phyloP scores from a whole-genome alignment of 768 basidiomycete genomes.

The Amanita thiersii region DNA sequence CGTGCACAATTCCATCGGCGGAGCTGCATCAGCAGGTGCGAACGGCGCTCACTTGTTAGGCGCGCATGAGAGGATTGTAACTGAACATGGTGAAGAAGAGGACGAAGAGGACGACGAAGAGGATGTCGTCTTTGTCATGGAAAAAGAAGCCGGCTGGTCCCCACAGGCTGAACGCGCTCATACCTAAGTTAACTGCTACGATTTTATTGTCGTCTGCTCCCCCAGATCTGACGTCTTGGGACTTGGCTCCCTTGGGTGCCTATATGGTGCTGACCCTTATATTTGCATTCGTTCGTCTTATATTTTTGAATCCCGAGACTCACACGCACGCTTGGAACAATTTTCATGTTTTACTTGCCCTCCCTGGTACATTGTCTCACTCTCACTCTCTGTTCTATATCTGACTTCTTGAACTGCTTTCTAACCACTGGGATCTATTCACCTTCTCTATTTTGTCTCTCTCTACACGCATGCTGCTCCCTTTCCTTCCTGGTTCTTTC shows the following conservation, averaged over 20 bases:
- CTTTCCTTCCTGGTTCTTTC: constrained; percentile 3
- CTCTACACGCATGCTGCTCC: not conserved
- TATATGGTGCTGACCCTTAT: not conserved
- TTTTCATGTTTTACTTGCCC: not conserved
- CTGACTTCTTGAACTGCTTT: constrained; percentile 3
- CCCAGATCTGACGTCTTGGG: not conserved
- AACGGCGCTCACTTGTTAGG: not conserved
- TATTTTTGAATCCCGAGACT: not conserved
- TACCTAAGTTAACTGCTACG: constrained; percentile 2
- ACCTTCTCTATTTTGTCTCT: constrained; percentile 1
- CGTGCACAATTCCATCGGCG: not conserved
- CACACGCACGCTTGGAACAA: not conserved
- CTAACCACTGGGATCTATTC: not conserved
- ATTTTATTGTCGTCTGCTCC: too few relatives aligned
- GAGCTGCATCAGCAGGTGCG: not conserved
- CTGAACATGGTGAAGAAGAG: constrained; percentile 33
- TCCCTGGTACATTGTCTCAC: not conserved
- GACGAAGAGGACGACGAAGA: constrained; percentile 65
- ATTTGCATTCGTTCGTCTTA: not conserved
- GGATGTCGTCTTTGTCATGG: constrained; percentile 69
- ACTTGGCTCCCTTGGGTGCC: not conserved
- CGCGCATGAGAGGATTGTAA: not conserved
- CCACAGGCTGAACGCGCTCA: constrained; percentile 3
- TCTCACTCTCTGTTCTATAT: not conserved
- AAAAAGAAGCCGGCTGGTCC: constrained; percentile 22